These are phyloP conservation scores for Fusarium algeriense DNA, from an alignment of 2,329 filamentous ascomycete species.

Conservation along the genomic window DNA sequence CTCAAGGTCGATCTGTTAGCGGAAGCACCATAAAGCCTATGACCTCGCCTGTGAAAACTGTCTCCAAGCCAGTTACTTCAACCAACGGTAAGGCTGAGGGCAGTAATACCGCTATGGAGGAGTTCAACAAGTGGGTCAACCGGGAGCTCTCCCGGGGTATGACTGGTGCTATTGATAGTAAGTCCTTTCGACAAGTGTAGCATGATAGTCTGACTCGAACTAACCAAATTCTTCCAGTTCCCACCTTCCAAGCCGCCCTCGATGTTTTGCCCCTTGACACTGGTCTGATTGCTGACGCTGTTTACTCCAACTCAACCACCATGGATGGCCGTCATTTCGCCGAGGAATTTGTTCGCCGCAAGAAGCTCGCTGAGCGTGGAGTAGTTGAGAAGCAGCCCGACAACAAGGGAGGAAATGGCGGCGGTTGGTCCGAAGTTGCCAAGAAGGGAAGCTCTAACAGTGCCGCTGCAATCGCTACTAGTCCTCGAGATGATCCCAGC, in stretches of 20 bases:
- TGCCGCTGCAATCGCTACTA: conserved; percentile 31
- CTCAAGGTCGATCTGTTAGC: conserved; percentile 61
- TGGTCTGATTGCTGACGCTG: conserved; percentile 87
- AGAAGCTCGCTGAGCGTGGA: conserved; percentile 93
- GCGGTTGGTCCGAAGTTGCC: conserved; percentile 96
- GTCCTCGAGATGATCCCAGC: conserved; percentile 59
- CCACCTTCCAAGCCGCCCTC: conserved; percentile 83
- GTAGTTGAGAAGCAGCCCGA: conserved; percentile 80
- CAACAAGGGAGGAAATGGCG: conserved; percentile 61
- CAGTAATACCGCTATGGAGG: conserved; percentile 75
- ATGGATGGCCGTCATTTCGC: conserved; percentile 95
- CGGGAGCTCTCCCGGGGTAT: conserved; percentile 82
- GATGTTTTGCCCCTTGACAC: conserved; percentile 80
- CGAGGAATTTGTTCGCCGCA: conserved; percentile 92
- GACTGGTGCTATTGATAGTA: conserved; percentile 64
- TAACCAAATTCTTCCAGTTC: conserved; percentile 66
- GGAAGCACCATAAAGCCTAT: conserved; percentile 58
- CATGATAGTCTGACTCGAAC: conserved; percentile 13
- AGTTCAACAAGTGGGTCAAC: conserved; percentile 94
- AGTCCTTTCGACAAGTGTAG: conserved; percentile 47
- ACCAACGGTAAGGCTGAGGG: conserved; percentile 56
- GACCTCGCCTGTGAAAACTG: conserved; percentile 63
- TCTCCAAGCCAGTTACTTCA: conserved; percentile 62
- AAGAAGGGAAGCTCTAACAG: conserved; percentile 79
- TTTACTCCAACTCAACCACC: conserved; percentile 87